Evolutionary conservation across 257 asterid species (phyloP).

Genomic region (Solanum piurae): DNA sequence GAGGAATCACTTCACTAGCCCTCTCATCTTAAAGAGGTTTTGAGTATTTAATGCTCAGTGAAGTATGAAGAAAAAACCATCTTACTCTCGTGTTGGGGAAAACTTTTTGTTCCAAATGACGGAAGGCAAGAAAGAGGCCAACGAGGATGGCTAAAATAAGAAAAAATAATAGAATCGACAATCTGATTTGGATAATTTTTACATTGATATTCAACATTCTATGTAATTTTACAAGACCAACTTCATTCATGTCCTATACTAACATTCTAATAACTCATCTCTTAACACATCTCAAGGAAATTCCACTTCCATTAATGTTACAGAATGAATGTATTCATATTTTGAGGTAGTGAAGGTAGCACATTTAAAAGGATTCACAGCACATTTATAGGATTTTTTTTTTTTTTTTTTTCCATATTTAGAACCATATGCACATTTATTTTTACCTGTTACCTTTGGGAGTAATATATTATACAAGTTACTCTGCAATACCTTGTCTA

Average conservation of each 20-base stretch:
- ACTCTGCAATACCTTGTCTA: not conserved
- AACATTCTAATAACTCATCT: not conserved
- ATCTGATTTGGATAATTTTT: not conserved
- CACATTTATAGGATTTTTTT: not conserved
- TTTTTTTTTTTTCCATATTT: not conserved
- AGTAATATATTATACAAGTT: not conserved
- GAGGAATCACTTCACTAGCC: not conserved
- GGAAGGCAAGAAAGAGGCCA: not conserved
- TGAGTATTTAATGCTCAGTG: not conserved
- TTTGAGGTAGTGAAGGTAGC: not conserved
- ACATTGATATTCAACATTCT: not conserved
- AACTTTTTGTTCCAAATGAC: not conserved
- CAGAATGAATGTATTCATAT: not conserved
- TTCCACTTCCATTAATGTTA: not conserved
- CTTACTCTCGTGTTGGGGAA: not conserved
- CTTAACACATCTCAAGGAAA: not conserved
- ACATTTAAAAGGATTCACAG: not conserved
- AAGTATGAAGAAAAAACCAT: not conserved
- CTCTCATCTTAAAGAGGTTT: not conserved
- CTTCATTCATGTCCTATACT: not conserved
- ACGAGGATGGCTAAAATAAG: not conserved
- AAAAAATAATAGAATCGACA: not conserved
- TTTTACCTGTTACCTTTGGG: not conserved
- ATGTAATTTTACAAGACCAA: not conserved
- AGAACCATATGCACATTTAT: not conserved